Evolutionary conservation across 805 yeast species (phyloP).

Genomic region (Wickerhamiella galacta): DNA sequence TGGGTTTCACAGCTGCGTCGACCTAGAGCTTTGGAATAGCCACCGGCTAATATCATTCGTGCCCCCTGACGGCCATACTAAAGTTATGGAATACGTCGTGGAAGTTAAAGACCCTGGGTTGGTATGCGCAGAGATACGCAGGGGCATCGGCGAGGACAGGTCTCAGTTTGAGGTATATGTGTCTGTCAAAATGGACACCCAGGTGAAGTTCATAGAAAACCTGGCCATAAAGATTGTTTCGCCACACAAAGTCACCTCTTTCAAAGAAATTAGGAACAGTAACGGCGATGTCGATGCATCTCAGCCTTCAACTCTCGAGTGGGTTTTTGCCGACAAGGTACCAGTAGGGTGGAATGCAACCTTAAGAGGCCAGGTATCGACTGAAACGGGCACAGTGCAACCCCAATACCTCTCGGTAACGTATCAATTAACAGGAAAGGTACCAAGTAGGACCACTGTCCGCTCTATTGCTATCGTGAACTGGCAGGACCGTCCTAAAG

Average conservation of each 20-base stretch:
- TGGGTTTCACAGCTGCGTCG: constrained; percentile 55
- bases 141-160: constrained; percentile 34
- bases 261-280: constrained; percentile 47
- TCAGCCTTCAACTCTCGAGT: constrained; percentile 33
- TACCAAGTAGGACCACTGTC: constrained; percentile 34
- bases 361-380: constrained; percentile 36
- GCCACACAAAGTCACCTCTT: constrained; percentile 11
- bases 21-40: constrained; percentile 33
- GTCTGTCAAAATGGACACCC: constrained; percentile 29
- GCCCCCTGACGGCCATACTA: constrained; percentile 76
- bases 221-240: constrained; percentile 28
- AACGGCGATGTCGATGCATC: constrained; percentile 56
- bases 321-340: constrained; percentile 47
- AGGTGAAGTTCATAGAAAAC: constrained; percentile 32
- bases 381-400: constrained; percentile 10
- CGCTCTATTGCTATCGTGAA: constrained; percentile 6
- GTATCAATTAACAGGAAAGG: constrained; percentile 42
- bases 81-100: constrained; percentile 44
- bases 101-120: constrained; percentile 34
- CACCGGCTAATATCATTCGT: constrained; percentile 44
- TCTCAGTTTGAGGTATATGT: constrained; percentile 51
- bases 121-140: constrained; percentile 36
- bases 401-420: constrained; percentile 12
- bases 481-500: constrained; percentile 24
- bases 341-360: constrained; percentile 52